Percentiles rank a stretch among this genome's conserved stretches.
Conservation (phyloP, 768 basidiomycete species). For the Xerocomellus chrysenteron region DNA sequence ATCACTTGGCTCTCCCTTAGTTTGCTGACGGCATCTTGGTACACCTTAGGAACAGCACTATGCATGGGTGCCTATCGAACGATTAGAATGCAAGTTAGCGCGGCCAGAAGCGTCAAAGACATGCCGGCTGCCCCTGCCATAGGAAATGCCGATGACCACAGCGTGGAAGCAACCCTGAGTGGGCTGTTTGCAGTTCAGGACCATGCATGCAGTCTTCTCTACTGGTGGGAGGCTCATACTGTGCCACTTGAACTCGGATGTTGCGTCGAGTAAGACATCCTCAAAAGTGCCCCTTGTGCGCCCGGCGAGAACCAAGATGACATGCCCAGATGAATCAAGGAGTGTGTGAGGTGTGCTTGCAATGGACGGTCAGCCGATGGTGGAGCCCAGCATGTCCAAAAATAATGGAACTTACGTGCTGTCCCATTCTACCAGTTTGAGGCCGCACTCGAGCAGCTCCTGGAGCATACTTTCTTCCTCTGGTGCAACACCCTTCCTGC, state of each 20-base stretch:
- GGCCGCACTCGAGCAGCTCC: background rate
- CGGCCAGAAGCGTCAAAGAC: no score
- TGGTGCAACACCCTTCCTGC: background rate
- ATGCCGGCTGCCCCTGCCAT: no score
- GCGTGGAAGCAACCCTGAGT: no score
- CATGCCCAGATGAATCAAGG: background rate
- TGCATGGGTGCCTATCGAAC: no score
- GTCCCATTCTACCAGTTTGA: background rate
- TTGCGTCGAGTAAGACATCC: accelerated
- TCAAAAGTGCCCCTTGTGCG: background rate
- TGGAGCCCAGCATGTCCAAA: no score
- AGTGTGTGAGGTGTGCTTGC: background rate
- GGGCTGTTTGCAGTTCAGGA: background rate
- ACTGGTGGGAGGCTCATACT: background rate
- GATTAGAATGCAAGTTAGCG: no score
- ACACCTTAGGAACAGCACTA: no score
- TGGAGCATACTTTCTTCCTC: background rate
- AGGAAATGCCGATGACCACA: no score
- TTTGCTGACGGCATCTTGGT: no score
- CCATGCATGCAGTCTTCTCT: no score
- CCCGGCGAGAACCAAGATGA: background rate
- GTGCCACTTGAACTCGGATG: background rate
- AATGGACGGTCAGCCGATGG: no score
- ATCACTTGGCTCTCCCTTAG: no score
- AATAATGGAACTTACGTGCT: background rate